Base-by-base conservation (phyloP, 2,329 filamentous ascomycete genomes). In the Hymenoscyphus scutula region DNA sequence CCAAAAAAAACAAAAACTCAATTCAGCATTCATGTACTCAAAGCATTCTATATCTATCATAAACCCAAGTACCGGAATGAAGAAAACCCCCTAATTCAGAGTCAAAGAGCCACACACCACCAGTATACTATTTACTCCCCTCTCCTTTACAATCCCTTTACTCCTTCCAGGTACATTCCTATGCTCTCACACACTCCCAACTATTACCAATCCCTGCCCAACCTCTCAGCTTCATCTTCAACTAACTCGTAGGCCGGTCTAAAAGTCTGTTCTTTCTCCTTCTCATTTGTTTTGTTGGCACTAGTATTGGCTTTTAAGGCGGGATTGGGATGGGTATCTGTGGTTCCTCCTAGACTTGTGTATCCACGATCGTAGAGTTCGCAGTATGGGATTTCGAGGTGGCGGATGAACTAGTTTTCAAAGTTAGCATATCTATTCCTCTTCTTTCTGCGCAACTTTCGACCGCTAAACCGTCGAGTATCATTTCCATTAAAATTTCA, bases 291-390 rank as follows among this genome's bases (percentile, higher is more conserved):
- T 19, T 61, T 58, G 68, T 70, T 66, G 27, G 27, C 6, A 29
- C 27, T 29, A 6, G 34, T 65, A n/a, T 27, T 45, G 29, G 69
- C 69, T 61, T 80, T 83, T 70, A 96, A 77, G 38, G 84, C 85
- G 10, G 95, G 95, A 73, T 99, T 99, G 0, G 92, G 93, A 67
- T 90, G 84, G 2, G 95, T 99, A 77, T 99, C 92, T 61, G 86
- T 88, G 27, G 87, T 92, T 2, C 95, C 94, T 23, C 95, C 95
- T n/a, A 99, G 81, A 67, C 90, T 94, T 2, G 95, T 97, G 76
- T 95, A 97, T 10, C 94, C 94, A 68, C 81, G 80, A 74, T 97
- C 92, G 76, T 99, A 99, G 29, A 99, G 80, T 11, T 81, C 78
- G 76, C 95, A 98, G 74, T 97, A 99, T 5, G 88, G 87, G 30